A percentile compares a stretch with the other conserved stretches of the same genome.
Conservation (phyloP, 768 basidiomycete genomes). For the Stropharia rugosoannulata region DNA sequence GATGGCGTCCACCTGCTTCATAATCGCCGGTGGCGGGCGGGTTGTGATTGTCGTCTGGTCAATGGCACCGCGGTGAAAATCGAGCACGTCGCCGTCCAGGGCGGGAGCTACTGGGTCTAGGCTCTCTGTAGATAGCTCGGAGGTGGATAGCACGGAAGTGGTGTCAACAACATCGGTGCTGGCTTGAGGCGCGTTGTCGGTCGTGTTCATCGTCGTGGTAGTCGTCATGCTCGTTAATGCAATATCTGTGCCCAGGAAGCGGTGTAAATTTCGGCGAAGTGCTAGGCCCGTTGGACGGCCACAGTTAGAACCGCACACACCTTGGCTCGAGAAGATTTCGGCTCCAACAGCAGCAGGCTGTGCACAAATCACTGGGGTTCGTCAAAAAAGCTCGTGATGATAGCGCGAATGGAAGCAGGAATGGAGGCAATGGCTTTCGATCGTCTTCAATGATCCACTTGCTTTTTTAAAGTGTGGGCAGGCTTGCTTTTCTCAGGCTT, state of each 20-base stretch:
- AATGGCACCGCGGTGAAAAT: conserved; percentile 79
- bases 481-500: background rate
- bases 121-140: background rate
- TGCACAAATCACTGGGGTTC: background rate
- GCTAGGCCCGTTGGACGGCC: no score
- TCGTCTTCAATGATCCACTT: conserved; percentile 7
- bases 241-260: no score
- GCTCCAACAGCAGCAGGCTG: background rate
- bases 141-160: background rate
- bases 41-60: conserved; percentile 85
- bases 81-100: conserved; percentile 11
- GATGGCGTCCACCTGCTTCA: conserved; percentile 68
- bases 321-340: no score
- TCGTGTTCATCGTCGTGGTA: no score
- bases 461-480: background rate
- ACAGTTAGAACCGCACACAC: no score
- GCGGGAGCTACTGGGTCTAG: background rate
- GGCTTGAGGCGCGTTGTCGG: no score
- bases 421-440: background rate
- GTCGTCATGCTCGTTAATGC: no score
- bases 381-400: background rate
- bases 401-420: conserved; percentile 2
- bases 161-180: background rate
- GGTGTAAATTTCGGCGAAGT: no score
- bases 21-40: conserved; percentile 69